Evolutionary conservation across 2,329 filamentous ascomycete genomes (phyloP).

Genomic region (Pseudocercospora fijiensis): DNA sequence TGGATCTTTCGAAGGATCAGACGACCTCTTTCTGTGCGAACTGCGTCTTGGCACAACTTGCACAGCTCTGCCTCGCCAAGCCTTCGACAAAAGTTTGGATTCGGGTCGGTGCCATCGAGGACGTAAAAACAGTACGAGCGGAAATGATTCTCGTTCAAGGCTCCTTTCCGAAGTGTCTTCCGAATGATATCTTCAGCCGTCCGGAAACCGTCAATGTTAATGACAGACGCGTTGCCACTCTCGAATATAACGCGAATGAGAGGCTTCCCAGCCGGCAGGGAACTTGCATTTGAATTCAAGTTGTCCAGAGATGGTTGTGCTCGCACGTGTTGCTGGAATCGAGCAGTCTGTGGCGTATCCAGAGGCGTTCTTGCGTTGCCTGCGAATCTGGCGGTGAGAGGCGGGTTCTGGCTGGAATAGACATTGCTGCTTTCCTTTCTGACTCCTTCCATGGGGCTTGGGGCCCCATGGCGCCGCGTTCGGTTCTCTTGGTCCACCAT

Average conservation of each 20-base stretch:
- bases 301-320: slow-evolving; percentile 83
- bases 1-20: slow-evolving; percentile 92
- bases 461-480: slow-evolving; percentile 58
- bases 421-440: slow-evolving; percentile 55
- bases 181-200: slow-evolving; percentile 91
- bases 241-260: slow-evolving; percentile 93
- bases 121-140: slow-evolving; percentile 98
- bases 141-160: slow-evolving; percentile 83
- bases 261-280: slow-evolving; percentile 79
- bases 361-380: slow-evolving; percentile 54
- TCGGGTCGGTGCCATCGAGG: slow-evolving; percentile 78
- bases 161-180: slow-evolving; percentile 83
- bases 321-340: slow-evolving; percentile 68
- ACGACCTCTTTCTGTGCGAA: slow-evolving; percentile 80
- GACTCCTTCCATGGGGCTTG: slow-evolving; percentile 56
- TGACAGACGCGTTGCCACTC: slow-evolving; percentile 84
- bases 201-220: slow-evolving; percentile 88
- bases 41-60: slow-evolving; percentile 84
- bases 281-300: slow-evolving; percentile 63
- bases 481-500: slow-evolving; percentile 58
- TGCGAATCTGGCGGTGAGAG: slow-evolving; percentile 44
- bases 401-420: slow-evolving; percentile 43
- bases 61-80: slow-evolving; percentile 85
- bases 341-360: slow-evolving; percentile 60
- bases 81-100: slow-evolving; percentile 75